phyloP scores from a whole-genome alignment of 2,329 filamentous ascomycete genomes.

The Dactylellina leptospora region DNA sequence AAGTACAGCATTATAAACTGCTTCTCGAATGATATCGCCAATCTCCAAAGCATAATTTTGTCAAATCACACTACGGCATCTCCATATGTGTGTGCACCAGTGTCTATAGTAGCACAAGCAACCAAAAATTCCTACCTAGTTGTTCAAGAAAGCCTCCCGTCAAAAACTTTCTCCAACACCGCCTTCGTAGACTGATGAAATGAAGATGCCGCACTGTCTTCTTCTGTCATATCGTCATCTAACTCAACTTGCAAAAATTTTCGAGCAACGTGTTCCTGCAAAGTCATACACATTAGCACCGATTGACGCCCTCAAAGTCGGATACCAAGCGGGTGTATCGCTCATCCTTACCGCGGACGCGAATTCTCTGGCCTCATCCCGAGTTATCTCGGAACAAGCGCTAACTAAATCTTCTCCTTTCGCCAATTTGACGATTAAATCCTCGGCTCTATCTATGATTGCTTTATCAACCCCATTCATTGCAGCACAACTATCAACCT shows the following conservation, averaged over 20 bases:
- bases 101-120: too few relatives aligned
- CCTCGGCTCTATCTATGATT: slow-evolving; percentile 78
- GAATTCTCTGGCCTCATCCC: slow-evolving; percentile 72
- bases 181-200: slow-evolving; percentile 4
- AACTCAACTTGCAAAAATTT: slow-evolving; percentile 36
- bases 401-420: slow-evolving; percentile 79
- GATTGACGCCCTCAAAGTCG: background rate
- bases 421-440: slow-evolving; percentile 73
- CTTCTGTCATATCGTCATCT: slow-evolving; percentile 26
- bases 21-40: too few relatives aligned
- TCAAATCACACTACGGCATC: too few relatives aligned
- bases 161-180: slow-evolving; percentile 28
- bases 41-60: too few relatives aligned
- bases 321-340: background rate
- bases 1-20: too few relatives aligned
- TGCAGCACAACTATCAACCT: slow-evolving; percentile 73
- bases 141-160: slow-evolving; percentile 40
- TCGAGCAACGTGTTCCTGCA: slow-evolving; percentile 35
- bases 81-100: too few relatives aligned
- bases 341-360: slow-evolving; percentile 70
- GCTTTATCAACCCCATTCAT: slow-evolving; percentile 80
- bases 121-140: background rate
- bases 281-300: background rate
- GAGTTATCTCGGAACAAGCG: slow-evolving; percentile 74
- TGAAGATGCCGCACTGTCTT: background rate